Evolutionary conservation across 2,329 filamentous ascomycete species (phyloP).

Genomic region (Penicillium sp.): DNA sequence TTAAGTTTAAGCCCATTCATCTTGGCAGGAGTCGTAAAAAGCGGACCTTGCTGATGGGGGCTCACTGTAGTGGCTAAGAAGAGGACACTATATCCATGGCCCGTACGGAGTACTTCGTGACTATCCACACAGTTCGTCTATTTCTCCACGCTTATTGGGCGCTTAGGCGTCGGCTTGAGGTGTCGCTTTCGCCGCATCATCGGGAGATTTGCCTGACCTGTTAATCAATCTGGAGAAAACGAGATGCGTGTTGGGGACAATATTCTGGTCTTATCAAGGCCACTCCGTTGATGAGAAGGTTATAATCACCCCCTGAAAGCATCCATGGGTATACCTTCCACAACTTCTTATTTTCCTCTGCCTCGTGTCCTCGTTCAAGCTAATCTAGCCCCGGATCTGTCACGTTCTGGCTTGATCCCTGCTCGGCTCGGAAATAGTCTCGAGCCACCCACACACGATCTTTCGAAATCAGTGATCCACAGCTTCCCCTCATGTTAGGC

Average conservation of each 20-base stretch:
- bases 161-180: constrained; percentile 9
- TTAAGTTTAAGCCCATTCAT: background rate
- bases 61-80: constrained; percentile 23
- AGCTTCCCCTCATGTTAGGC: constrained; percentile 12
- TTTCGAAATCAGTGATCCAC: constrained; percentile 2
- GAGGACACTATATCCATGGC: constrained; percentile 25
- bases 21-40: background rate
- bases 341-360: background rate
- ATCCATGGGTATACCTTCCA: background rate
- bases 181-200: constrained; percentile 16
- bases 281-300: background rate
- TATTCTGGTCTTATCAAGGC: constrained; percentile 5
- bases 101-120: constrained; percentile 14
- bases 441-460: constrained; percentile 9
- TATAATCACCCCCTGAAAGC: background rate
- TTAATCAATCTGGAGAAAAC: constrained; percentile 17
- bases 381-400: constrained; percentile 1
- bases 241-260: background rate
- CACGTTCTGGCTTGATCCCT: constrained; percentile 10
- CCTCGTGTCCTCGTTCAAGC: background rate
- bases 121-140: constrained; percentile 23
- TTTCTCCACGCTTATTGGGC: constrained; percentile 24
- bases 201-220: constrained; percentile 14
- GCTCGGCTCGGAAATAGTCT: constrained; percentile 12
- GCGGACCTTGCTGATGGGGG: constrained; percentile 17